Evolutionary conservation across 345 rosid genomes (phyloP), one percentile per base, ranked within the genome.

Genomic region (Sisymbrium irio): DNA sequence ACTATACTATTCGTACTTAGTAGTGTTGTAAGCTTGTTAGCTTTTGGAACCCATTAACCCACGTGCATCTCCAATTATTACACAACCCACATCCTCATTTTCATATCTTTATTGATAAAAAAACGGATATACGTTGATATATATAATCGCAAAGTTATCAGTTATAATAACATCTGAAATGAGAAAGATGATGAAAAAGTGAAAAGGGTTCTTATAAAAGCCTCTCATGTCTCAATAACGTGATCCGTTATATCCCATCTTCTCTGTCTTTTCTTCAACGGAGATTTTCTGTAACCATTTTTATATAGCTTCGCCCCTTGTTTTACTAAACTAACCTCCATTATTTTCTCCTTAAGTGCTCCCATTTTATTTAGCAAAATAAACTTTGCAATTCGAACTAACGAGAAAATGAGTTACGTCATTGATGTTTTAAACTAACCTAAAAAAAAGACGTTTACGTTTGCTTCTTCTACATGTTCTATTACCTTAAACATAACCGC

Each of bases 51-150:
- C 65, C 72, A 50, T 53, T 35, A 71, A 56, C 44, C 81, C 93
- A 91, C 89, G 96, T 86, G 90, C 79, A 65, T 81, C 62, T 77
- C 75, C 84, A 79, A 86, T 89, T 77, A 85, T 87, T 80, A 77
- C 88, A 54, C 83, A 51, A 62, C 69, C 80, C 75, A 78, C 80
- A 32, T 63, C 69, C 37, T 37, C 45, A 2, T 13, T 71, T 63
- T 83, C 81, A 73, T 78, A 67, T 78, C 74, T 37, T 65, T 67
- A 18, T 40, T 51, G 49, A 36, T 39, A 25, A 64, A 55, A 64
- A 64, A 20, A 20, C 14, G 19, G 18, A 51, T 25, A 25, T 45
- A 55, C 18, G 47, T 65, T 37, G 14, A 45, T 45, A 73, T 17
- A 64, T 27, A 68, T 10, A 60, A 49, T 39, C 71, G n/a, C 50